Evolutionary conservation across 345 rosid species (phyloP).

Genomic region (Populus simonii): DNA sequence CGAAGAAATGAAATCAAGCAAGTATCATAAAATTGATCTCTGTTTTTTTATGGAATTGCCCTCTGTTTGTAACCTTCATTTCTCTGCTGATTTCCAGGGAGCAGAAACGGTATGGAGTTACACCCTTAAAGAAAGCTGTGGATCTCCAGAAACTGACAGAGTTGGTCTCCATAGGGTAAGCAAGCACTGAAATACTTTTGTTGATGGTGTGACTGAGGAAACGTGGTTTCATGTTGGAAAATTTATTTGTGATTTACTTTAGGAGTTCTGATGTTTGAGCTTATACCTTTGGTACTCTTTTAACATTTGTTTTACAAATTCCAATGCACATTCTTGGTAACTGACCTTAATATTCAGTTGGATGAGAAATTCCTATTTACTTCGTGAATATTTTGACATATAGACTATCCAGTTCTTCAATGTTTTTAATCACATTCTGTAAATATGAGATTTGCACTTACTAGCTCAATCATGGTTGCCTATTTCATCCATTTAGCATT

Average conservation of each 20-base stretch:
- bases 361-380: background rate
- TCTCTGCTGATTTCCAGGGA: conserved; percentile 50
- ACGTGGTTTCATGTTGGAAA: background rate
- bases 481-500: background rate
- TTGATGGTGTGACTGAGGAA: background rate
- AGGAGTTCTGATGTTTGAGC: background rate
- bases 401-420: background rate
- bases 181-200: background rate
- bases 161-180: conserved; percentile 76
- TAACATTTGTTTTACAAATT: background rate
- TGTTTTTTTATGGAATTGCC: background rate
- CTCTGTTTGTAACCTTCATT: conserved; percentile 4
- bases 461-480: background rate
- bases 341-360: background rate
- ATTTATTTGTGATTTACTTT: background rate
- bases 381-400: background rate
- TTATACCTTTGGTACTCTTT: background rate
- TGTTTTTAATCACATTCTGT: background rate
- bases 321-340: background rate
- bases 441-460: background rate
- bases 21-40: conserved; percentile 9
- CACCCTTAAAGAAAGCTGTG: conserved; percentile 77
- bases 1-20: conserved; percentile 59
- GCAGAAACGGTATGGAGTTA: conserved; percentile 77
- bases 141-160: conserved; percentile 61